Percentiles rank a stretch among this genome's conserved stretches.
These are phyloP conservation scores for cucumber (Cucumis sativus) DNA, from an alignment of 306 rosid genomes.

Conservation along the genomic window DNA sequence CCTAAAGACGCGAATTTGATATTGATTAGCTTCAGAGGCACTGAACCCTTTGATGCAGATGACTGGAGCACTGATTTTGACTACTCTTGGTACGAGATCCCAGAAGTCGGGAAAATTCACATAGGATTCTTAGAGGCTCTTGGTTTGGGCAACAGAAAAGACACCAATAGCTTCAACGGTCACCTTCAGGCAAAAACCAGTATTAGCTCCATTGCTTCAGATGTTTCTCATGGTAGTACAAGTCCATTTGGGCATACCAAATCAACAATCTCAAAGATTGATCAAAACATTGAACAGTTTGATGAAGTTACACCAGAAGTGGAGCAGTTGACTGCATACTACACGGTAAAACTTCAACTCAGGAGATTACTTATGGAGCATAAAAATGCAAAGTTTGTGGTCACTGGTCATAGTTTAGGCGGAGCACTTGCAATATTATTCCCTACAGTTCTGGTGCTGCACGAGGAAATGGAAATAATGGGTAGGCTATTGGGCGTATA, in stretches of 20 bases:
- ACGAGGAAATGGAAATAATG: slow-evolving; percentile 47
- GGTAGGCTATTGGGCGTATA: slow-evolving; percentile 44
- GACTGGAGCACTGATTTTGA: slow-evolving; percentile 77
- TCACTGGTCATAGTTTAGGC: slow-evolving; percentile 79
- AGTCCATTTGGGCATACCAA: not conserved
- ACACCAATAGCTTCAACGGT: slow-evolving; percentile 26
- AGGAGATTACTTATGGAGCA: slow-evolving; percentile 46
- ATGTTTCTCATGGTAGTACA: not conserved
- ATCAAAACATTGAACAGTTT: not conserved
- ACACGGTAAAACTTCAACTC: slow-evolving; percentile 33
- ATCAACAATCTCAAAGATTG: not conserved
- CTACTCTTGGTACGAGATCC: slow-evolving; percentile 69
- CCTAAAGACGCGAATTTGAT: slow-evolving; percentile 52
- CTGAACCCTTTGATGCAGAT: slow-evolving; percentile 60
- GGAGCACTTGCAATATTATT: slow-evolving; percentile 66
- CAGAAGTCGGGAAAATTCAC: slow-evolving; percentile 54
- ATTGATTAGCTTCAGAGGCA: slow-evolving; percentile 63
- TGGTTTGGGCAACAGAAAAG: slow-evolving; percentile 49
- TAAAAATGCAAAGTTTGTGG: slow-evolving; percentile 48
- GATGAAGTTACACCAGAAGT: slow-evolving; percentile 15
- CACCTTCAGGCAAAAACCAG: slow-evolving; percentile 13
- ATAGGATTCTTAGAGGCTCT: slow-evolving; percentile 79
- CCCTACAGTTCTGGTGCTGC: slow-evolving; percentile 50
- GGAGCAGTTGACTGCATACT: slow-evolving; percentile 41
- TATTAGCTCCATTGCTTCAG: not conserved